Base-by-base conservation (phyloP, 2,329 filamentous ascomycete genomes). In the Talaromyces islandicus region DNA sequence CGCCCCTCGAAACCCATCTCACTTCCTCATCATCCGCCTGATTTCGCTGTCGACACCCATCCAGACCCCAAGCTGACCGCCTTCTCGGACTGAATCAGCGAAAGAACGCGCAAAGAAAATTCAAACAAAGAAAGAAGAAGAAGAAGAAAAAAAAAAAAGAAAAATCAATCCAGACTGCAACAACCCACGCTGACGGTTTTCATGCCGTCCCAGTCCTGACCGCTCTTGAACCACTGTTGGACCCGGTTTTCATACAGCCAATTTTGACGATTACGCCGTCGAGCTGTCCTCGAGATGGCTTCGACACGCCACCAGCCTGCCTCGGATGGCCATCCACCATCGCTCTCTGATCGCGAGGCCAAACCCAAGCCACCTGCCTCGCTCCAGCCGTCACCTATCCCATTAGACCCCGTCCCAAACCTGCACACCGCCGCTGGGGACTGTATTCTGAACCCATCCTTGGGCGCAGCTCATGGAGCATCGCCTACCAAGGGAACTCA, bases 401-500 rank as follows among this genome's bases (percentile, higher is more conserved):
- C 79, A 60, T 67, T 81, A 51, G 74, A 77, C 57, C 71, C 75
- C 14, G 70, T 75, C 50, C 77, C 75, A 50, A 73, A 74, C 64
- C 62, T 46, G 43, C 43, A 46, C 43, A 62, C 66, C 57, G 72
- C 82, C 30, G 35, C 57, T 75, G 79, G 81, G 63, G 89, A 89
- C 74, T 81, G 88, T 67, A 77, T 87, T 59, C 81, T 93, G 67
- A 86, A 88, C 66, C 88, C 89, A 25, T 77, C 83, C 24, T 73
- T 79, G 58, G 69, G 72, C 62, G 74, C 62, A 70, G 75, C 65
- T 65, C 78, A 67, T 77, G 81, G 79, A 69, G 82, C 81, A 60
- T 95, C 90, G 58, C 91, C 90, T 11, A 83, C 83, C 68, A 95
- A 94, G 77, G 75, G 81, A 35, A 74, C 76, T 59, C 79, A 80